A percentile compares a stretch with the other conserved stretches of the same genome.
Conservation (phyloP, 192 early-diverging fungal genomes). For the Rhizoclosmatium sp. region DNA sequence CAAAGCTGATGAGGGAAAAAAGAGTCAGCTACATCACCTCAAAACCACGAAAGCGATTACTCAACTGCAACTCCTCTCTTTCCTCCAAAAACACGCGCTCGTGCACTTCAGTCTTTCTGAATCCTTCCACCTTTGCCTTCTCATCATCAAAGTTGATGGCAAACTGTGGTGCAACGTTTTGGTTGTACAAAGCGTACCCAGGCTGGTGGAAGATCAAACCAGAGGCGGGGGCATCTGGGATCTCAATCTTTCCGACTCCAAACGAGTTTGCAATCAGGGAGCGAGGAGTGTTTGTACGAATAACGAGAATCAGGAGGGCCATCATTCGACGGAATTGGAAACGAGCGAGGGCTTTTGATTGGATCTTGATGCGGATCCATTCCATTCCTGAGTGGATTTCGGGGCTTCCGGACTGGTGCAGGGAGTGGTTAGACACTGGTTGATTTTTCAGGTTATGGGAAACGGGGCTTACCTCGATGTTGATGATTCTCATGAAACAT, state of each 20-base stretch:
- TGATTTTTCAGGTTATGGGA: neutral
- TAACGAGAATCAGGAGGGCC: conserved; percentile 36
- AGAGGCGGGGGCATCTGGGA: conserved; percentile 44
- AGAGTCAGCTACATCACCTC: neutral
- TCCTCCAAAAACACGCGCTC: conserved; percentile 35
- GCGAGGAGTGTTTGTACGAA: conserved; percentile 51
- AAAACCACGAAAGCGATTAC: neutral
- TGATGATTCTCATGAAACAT: conserved; percentile 48
- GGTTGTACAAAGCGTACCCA: conserved; percentile 31
- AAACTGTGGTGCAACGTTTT: neutral
- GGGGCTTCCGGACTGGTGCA: conserved; percentile 18
- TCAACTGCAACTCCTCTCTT: conserved; percentile 24
- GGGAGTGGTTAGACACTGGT: neutral
- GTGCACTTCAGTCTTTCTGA: conserved; percentile 31
- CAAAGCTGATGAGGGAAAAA: conserved; percentile 36
- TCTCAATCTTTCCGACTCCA: conserved; percentile 38
- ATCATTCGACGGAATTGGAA: conserved; percentile 53
- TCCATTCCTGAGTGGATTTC: conserved; percentile 49
- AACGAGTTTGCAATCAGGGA: conserved; percentile 50
- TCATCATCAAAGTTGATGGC: conserved; percentile 25
- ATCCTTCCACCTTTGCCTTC: conserved; percentile 31
- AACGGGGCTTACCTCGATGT: conserved; percentile 35
- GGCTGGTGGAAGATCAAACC: conserved; percentile 45
- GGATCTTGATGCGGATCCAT: conserved; percentile 51
- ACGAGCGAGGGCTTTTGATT: conserved; percentile 39